Conservation (phyloP, 1,284 basidiomycete genomes). For the Binderoboletus segoi region DNA sequence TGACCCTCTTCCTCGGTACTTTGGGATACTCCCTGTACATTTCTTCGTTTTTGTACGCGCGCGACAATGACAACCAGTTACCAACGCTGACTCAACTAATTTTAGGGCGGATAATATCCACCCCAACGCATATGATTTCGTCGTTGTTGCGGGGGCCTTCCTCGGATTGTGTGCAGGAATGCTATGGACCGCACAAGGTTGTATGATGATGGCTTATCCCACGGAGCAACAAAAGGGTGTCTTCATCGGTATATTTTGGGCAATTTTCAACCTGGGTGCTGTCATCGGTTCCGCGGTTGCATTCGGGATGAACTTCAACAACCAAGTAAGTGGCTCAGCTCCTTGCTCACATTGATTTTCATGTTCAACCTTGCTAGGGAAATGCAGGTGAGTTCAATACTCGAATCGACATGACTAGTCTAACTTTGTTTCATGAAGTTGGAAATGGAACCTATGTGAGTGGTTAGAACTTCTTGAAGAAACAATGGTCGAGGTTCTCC, state of each 20-base stretch:
- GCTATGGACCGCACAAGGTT: conserved; percentile 86
- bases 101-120: conserved; percentile 69
- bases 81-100: background rate
- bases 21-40: conserved; percentile 75
- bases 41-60: conserved; percentile 65
- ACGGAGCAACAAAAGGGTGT: conserved; percentile 77
- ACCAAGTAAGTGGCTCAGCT: conserved; percentile 37
- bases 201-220: conserved; percentile 82
- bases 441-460: conserved; percentile 64
- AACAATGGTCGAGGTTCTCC: background rate
- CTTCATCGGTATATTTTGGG: conserved; percentile 79
- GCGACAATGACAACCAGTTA: background rate
- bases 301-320: conserved; percentile 57
- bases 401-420: background rate
- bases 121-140: conserved; percentile 58
- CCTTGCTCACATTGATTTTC: background rate
- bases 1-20: conserved; percentile 74
- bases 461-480: conserved; percentile 4
- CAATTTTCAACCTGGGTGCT: conserved; percentile 73
- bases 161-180: conserved; percentile 84
- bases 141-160: conserved; percentile 77
- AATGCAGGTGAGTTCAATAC: conserved; percentile 25
- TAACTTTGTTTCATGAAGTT: conserved; percentile 39
- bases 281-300: conserved; percentile 71
- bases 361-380: conserved; percentile 13